Conservation (phyloP, 805 yeast genomes). For the Pichia eremophila region DNA sequence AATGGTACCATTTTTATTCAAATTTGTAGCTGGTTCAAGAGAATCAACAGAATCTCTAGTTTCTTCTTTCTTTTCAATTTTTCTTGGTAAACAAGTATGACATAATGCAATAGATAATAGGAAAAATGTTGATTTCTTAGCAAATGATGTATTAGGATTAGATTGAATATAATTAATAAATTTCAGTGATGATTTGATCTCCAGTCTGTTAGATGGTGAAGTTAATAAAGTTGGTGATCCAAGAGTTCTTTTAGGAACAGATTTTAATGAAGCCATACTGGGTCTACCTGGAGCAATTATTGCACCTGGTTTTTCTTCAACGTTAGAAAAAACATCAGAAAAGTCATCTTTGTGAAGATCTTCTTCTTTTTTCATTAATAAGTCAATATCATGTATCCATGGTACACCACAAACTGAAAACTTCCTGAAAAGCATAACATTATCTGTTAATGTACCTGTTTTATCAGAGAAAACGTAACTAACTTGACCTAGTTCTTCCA, state of each 20-base stretch:
- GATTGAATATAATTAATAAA: slow-evolving; percentile 61
- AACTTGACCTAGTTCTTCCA: slow-evolving; percentile 96
- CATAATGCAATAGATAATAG: slow-evolving; percentile 77
- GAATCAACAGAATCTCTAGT: slow-evolving; percentile 12
- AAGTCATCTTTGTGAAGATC: slow-evolving; percentile 8
- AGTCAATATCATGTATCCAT: slow-evolving; percentile 75
- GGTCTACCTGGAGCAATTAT: slow-evolving; percentile 40
- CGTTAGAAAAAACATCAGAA: slow-evolving; percentile 5
- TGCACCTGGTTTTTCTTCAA: slow-evolving; percentile 13
- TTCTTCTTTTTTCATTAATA: slow-evolving; percentile 23
- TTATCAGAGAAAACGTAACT: slow-evolving; percentile 92
- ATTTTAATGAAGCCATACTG: slow-evolving; percentile 39
- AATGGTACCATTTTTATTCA: background rate
- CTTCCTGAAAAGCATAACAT: slow-evolving; percentile 85
- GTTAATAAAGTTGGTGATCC: background rate
- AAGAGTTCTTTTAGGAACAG: background rate
- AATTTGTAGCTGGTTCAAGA: slow-evolving; percentile 12
- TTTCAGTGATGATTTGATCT: slow-evolving; percentile 49
- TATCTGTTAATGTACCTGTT: slow-evolving; percentile 95
- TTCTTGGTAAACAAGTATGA: slow-evolving; percentile 78
- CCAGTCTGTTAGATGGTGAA: slow-evolving; percentile 25
- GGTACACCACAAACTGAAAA: slow-evolving; percentile 80
- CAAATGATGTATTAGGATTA: slow-evolving; percentile 59
- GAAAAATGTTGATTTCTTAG: slow-evolving; percentile 71
- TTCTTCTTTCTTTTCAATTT: slow-evolving; percentile 11